Evolutionary conservation across 345 rosid species (phyloP), one percentile per base, ranked within the genome.

Genomic region (Mercurialis annua): DNA sequence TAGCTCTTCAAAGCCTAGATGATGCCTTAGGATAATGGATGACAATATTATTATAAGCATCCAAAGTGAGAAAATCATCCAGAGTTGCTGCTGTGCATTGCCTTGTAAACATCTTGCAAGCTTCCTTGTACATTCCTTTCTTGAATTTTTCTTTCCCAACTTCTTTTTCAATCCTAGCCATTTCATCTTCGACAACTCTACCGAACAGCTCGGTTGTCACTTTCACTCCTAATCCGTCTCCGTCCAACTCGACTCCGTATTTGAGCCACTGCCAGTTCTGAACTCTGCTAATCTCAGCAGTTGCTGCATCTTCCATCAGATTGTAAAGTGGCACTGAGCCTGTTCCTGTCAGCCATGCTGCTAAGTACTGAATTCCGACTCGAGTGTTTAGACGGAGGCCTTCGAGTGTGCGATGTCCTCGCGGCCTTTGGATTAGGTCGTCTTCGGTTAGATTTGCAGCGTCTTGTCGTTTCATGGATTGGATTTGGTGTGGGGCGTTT

Each of bases 241-340:
- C 97, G 5, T 91, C 83, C 55, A 94, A 50, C 36, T 91, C 96
- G 64, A 71, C 98, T 44, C 78, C 88, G 26, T 89, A 82, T 77
- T 86, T 91, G 10, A 94, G 79, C 98, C 99, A 91, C 54, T 91
- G 96, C 99, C 98, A 91, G 64, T 87, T 91, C 73, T 89, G 96
- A 5, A 89, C 98, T 36, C 98, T 74, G 84, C 93, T 94, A 50
- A 94, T 94, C 88, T 94, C 98, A 0, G 97, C 96, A 1, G 98
- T 91, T 1, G 99, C 98, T 0, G 97, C 99, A 23, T 94, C 99
- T 80, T 91, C 98, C 99, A 89, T 89, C 24, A 94, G 86, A 83
- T 86, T 94, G 74, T 91, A 94, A 15, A 94, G 90, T 24, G 98
- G 97, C 23, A 91, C 98, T 3, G 98, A 89, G 1, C 98, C 99